Percentiles rank a stretch among this genome's conserved stretches.
Conservation (phyloP, 2,329 filamentous ascomycete genomes). For the Fusarium guadeloupense region DNA sequence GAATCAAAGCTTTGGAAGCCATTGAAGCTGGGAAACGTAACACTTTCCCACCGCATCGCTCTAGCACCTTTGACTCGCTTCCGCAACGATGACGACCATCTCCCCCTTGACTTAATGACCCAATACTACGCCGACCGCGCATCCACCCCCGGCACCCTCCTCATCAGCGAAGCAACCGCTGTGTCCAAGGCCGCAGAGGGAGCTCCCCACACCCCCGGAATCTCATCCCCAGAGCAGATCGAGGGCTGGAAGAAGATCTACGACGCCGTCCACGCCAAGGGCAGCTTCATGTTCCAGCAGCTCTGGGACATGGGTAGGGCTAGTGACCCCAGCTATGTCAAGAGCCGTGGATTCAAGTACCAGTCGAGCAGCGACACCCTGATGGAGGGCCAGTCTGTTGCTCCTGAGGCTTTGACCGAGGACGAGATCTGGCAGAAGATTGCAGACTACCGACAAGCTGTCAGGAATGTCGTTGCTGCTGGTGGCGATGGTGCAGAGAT, state of each 20-base stretch:
- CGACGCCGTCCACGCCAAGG: conserved; percentile 70
- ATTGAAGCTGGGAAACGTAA: conserved; percentile 51
- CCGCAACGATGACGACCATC: conserved; percentile 55
- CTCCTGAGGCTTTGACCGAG: conserved; percentile 58
- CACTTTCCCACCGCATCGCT: conserved; percentile 56
- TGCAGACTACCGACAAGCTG: conserved; percentile 64
- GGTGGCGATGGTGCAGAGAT: conserved; percentile 77
- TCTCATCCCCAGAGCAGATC: conserved; percentile 66
- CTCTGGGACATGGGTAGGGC: conserved; percentile 71
- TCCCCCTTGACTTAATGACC: conserved; percentile 44
- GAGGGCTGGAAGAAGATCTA: conserved; percentile 68
- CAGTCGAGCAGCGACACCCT: conserved; percentile 37
- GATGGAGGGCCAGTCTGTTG: conserved; percentile 34
- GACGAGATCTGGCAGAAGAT: conserved; percentile 73
- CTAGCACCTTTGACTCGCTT: conserved; percentile 67
- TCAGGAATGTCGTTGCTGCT: conserved; percentile 65
- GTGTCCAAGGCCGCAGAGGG: conserved; percentile 43
- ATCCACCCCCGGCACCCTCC: conserved; percentile 52
- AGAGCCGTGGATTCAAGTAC: conserved; percentile 42
- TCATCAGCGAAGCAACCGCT: conserved; percentile 60
- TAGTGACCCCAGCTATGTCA: conserved; percentile 24
- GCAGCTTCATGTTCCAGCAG: conserved; percentile 69
- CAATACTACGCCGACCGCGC: conserved; percentile 58
- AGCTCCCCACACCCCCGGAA: conserved; percentile 59
- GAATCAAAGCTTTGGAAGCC: conserved; percentile 46